Conservation (phyloP, 202 grass and related monocot species). For the Schoenoplectus triqueter region DNA sequence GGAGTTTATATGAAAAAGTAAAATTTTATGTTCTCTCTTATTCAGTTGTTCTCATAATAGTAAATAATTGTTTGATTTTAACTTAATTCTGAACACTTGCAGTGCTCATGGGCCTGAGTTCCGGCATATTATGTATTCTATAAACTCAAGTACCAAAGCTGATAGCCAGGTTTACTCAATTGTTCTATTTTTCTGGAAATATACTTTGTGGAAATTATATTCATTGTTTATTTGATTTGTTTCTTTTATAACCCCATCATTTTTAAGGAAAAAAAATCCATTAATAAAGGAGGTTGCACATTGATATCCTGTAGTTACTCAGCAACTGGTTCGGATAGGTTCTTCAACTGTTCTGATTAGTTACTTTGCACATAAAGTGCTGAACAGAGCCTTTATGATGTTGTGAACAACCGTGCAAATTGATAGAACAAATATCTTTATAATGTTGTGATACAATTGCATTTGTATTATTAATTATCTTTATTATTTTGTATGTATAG, state of each 20-base stretch:
- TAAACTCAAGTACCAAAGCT: conserved; percentile 21
- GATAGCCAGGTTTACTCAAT: conserved; percentile 27
- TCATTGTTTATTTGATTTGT: not conserved
- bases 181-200: conserved; percentile 23
- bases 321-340: not conserved
- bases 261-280: conserved; percentile 25
- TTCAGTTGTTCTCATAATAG: not conserved
- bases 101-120: conserved; percentile 38
- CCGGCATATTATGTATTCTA: conserved; percentile 23
- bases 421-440: not conserved
- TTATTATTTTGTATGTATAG: conserved; percentile 39
- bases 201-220: not conserved
- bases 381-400: conserved; percentile 31
- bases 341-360: conserved; percentile 41
- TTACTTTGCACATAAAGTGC: conserved; percentile 81
- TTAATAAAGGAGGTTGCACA: not conserved
- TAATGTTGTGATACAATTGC: not conserved
- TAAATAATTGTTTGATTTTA: not conserved
- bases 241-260: not conserved
- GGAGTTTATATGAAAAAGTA: not conserved
- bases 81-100: conserved; percentile 26
- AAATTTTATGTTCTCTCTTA: conserved; percentile 10
- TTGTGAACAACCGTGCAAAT: not conserved
- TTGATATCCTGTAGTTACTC: conserved; percentile 7
- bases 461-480: not conserved